Percentiles rank a stretch among this genome's conserved stretches.
phyloP scores from a whole-genome alignment of 306 rosid species.

The Hylodesmum podocarpum region DNA sequence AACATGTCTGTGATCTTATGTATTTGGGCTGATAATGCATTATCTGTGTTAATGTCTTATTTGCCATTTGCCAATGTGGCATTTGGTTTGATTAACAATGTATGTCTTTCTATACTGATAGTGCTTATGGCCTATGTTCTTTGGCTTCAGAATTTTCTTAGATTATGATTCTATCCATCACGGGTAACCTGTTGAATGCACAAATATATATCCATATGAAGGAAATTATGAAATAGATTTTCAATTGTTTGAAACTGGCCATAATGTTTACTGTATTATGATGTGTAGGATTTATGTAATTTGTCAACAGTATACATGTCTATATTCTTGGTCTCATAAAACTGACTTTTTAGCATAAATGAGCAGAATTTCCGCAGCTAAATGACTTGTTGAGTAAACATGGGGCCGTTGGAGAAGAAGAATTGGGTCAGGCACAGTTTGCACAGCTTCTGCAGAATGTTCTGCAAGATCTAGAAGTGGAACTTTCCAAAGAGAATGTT shows the following conservation, averaged over 20 bases:
- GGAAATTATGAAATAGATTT: not conserved
- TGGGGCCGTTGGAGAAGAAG: slow-evolving; percentile 65
- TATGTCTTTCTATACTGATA: not conserved
- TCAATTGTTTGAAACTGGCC: slow-evolving; percentile 23
- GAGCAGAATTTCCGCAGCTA: slow-evolving; percentile 73
- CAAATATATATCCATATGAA: not conserved
- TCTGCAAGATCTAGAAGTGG: slow-evolving; percentile 78
- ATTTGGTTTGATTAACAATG: not conserved
- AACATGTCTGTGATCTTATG: not conserved
- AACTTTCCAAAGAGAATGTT: slow-evolving; percentile 60
- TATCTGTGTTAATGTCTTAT: not conserved
- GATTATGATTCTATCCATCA: slow-evolving; percentile 7
- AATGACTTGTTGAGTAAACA: slow-evolving; percentile 70
- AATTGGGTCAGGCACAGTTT: slow-evolving; percentile 95
- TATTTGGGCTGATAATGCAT: not conserved
- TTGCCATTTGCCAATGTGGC: slow-evolving; percentile 17
- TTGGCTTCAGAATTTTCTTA: not conserved
- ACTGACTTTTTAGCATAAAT: slow-evolving; percentile 30
- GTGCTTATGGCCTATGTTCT: not conserved
- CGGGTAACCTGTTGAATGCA: not conserved
- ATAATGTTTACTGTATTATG: not conserved
- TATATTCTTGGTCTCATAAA: slow-evolving; percentile 14
- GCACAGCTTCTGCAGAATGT: slow-evolving; percentile 86
- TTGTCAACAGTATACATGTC: not conserved
- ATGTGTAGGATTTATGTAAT: not conserved